Evolutionary conservation across 352 stramenopile species (phyloP).

Genomic region (Peronospora tabacina): DNA sequence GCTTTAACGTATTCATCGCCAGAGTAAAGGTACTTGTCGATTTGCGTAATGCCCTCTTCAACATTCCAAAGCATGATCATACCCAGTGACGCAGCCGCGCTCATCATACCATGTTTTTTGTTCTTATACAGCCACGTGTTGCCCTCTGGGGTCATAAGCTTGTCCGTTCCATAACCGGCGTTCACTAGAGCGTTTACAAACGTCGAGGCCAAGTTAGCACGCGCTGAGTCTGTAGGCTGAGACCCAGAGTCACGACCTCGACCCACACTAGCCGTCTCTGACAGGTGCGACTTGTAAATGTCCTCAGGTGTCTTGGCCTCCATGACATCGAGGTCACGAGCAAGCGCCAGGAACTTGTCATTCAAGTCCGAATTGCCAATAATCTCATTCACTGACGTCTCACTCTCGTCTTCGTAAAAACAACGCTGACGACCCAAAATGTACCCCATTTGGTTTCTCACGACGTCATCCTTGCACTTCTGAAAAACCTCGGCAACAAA

Average conservation of each 20-base stretch:
- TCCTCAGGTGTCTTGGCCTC: conserved; percentile 96
- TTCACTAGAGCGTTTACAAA: conserved; percentile 99
- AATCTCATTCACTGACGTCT: conserved; percentile 87
- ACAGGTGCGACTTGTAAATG: conserved; percentile 99
- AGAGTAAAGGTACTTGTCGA: conserved; percentile 99
- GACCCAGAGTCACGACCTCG: conserved; percentile 57
- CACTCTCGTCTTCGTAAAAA: conserved; percentile 92
- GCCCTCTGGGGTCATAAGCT: conserved; percentile 89
- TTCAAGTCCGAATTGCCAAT: conserved; percentile 96
- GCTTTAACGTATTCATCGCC: conserved; percentile 98
- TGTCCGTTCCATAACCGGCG: conserved; percentile 96
- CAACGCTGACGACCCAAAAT: conserved; percentile 93
- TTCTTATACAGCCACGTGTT: conserved; percentile 99
- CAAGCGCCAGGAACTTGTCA: conserved; percentile 95
- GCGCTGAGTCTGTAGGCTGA: conserved; percentile 92
- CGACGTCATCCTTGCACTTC: conserved; percentile 56
- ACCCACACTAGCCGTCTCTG: conserved; percentile 88
- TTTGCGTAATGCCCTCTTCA: conserved; percentile 97
- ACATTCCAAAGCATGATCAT: conserved; percentile 99
- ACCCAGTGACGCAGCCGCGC: conserved; percentile 94
- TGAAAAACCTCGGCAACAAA: conserved; percentile 73
- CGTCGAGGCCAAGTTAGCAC: conserved; percentile 97
- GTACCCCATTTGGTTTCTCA: conserved; percentile 91
- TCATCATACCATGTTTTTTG: conserved; percentile 99
- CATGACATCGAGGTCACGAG: conserved; percentile 95